These are phyloP conservation scores for Wallacemonas sp. DNA, from an alignment of 208 protist genomes.

Conservation along the genomic window DNA sequence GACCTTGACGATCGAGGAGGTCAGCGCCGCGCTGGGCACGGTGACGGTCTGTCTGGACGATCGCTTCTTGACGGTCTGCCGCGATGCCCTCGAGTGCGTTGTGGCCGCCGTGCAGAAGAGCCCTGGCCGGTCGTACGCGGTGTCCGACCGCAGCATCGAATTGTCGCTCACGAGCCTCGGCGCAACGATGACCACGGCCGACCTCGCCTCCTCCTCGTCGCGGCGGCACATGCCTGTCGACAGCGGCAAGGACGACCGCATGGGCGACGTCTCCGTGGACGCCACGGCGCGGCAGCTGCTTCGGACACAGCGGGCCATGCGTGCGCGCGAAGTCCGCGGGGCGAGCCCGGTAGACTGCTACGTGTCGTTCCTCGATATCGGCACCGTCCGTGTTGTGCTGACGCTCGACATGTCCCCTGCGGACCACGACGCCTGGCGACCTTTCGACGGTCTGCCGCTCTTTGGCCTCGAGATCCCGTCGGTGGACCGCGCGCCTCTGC, in stretches of 20 bases:
- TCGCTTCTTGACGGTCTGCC: conserved; percentile 32
- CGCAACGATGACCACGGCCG: too few relatives aligned
- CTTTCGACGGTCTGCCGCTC: conserved; percentile 43
- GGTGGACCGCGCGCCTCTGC: conserved; percentile 41
- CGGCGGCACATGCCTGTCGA: too few relatives aligned
- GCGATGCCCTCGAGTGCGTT: neutral
- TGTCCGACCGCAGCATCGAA: too few relatives aligned
- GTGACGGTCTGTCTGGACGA: conserved; percentile 55
- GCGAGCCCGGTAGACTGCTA: conserved; percentile 35
- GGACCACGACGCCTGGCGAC: conserved; percentile 42
- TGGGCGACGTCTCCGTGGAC: neutral
- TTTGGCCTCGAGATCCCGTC: conserved; percentile 47
- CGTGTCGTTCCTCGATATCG: conserved; percentile 45
- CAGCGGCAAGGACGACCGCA: neutral
- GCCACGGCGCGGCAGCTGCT: conserved; percentile 1
- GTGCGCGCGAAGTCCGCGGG: neutral
- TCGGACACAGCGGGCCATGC: conserved; percentile 1
- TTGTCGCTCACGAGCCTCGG: too few relatives aligned
- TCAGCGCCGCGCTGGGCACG: conserved; percentile 38
- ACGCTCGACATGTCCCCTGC: conserved; percentile 43
- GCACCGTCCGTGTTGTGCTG: conserved; percentile 35
- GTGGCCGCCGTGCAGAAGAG: too few relatives aligned
- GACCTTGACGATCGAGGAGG: conserved; percentile 38
- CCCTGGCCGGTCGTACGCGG: too few relatives aligned
- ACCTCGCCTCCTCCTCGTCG: too few relatives aligned